Percentiles rank a stretch among this genome's conserved stretches.
Conservation (phyloP, 78 protist species). For the Dictyostelium discoideum region dicty_2.7 NC_007089.4:3078501-3079000, state of each 20-base stretch:
- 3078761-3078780: slow-evolving; percentile 45
- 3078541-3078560: neutral
- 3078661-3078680: neutral
- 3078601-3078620: slow-evolving; percentile 39
- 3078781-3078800: slow-evolving; percentile 18
- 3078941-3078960: neutral
- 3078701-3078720: neutral
- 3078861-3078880: slow-evolving; percentile 33
- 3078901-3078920: neutral
- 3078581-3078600: neutral
- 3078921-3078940: neutral
- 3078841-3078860: neutral
- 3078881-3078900: neutral
- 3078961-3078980: neutral
- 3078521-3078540: slow-evolving; percentile 52
- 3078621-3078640: no score
- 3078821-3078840: neutral
- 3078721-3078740: slow-evolving; percentile 33
- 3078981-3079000: neutral
- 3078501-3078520: neutral
- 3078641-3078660: neutral
- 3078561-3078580: slow-evolving; percentile 55
- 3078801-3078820: neutral
- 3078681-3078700: neutral
- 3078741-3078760: slow-evolving; percentile 22